Evolutionary conservation across 2,329 filamentous ascomycete species (phyloP), one percentile per base, ranked within the genome.

Genomic region (Colletotrichum paranaense): DNA sequence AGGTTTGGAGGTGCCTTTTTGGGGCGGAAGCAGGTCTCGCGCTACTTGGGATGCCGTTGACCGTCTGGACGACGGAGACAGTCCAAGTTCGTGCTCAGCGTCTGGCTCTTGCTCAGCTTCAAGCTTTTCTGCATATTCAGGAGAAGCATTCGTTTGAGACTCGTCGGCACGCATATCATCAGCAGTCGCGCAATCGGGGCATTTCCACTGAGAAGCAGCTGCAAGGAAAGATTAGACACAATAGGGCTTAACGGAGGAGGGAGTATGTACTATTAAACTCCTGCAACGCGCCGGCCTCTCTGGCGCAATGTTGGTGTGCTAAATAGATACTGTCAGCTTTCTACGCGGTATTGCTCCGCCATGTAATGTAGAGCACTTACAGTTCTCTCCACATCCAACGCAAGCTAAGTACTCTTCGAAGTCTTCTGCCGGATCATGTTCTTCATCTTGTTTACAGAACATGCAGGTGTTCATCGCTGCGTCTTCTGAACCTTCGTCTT

Each of bases 251-350:
- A 14, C 60, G 52, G 80, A 62, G 11, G 28, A 16, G 35, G 9
- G n/a, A 16, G n/a, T 77, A 42, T 88, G 82, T 88, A 95, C 94
- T 89, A 19, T 12, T 69, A 19, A 32, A n/a, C 4, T 66, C 42
- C 11, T 28, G 28, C 5, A 73, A 84, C 75, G 90, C 90, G 72
- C 89, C 89, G 80, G 91, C 90, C 80, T 93, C 90, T 80, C 93
- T 91, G 72, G 95, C 95, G 84, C 96, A 98, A 88, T 97, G 93
- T 82, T 93, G 92, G 86, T 98, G 96, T 79, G 95, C 96, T 98
- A 86, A 80, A n/a, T n/a, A 9, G 8, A 86, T 79, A 83, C 75
- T 71, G 80, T 89, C 78, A 88, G 84, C 77, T 76, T 58, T 26
- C 7, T 30, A 9, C 42, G 42, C 8, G 19, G n/a, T 35, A n/a